Percentiles rank a stretch among this genome's conserved stretches.
Evolutionary conservation across 306 rosid species (phyloP).

Genomic region (Vachellia pachyceras): DNA sequence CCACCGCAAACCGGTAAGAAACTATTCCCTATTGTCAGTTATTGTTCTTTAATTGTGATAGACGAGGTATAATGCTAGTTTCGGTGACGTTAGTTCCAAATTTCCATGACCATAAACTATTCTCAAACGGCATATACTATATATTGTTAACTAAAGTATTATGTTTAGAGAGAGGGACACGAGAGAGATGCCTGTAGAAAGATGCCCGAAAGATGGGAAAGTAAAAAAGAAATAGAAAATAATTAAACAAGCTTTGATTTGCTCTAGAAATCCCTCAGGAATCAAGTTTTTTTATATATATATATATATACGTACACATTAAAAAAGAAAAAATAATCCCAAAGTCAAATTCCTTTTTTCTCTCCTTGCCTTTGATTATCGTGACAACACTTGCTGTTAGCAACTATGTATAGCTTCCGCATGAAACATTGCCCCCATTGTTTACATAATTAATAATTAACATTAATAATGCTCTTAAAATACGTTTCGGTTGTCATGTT

Average conservation of each 20-base stretch:
- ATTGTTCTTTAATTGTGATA: background rate
- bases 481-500: constrained; percentile 42
- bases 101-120: constrained; percentile 15
- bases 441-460: constrained; percentile 20
- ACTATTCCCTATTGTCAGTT: background rate
- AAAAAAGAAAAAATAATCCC: background rate
- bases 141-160: background rate
- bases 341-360: constrained; percentile 42
- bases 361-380: constrained; percentile 40
- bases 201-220: constrained; percentile 54
- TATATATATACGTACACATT: background rate
- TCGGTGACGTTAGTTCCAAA: constrained; percentile 35
- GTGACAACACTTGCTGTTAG: constrained; percentile 34
- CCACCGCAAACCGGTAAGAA: constrained; percentile 91
- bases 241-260: constrained; percentile 22
- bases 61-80: background rate
- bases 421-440: constrained; percentile 42
- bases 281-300: constrained; percentile 21
- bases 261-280: constrained; percentile 38
- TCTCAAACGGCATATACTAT: too few species aligned
- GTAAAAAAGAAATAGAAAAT: constrained; percentile 7
- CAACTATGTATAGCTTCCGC: constrained; percentile 43
- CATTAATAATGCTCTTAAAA: constrained; percentile 3
- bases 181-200: background rate
- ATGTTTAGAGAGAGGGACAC: background rate